Conservation (phyloP, 108 stramenopile genomes). For the Nitzschia sp. region DNA sequence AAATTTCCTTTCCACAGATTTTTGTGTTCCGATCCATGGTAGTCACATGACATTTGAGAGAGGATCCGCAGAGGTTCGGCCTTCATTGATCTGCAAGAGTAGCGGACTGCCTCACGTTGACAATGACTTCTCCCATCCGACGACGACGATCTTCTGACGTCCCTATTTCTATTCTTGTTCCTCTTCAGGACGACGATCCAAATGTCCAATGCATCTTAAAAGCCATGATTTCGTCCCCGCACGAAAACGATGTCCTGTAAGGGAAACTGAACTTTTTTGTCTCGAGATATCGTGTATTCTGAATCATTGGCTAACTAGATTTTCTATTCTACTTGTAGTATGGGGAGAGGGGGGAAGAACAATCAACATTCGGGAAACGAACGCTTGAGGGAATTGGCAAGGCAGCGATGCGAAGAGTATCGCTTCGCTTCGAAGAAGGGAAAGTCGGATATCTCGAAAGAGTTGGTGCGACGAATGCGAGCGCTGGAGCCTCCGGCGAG, state of each 20-base stretch:
- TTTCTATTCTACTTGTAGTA: no score
- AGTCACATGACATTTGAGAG: no score
- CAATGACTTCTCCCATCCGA: neutral
- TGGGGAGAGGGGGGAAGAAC: slow-evolving; percentile 73
- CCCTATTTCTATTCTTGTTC: slow-evolving; percentile 9
- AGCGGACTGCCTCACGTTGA: neutral
- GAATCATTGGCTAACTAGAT: no score
- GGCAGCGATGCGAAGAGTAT: slow-evolving; percentile 34
- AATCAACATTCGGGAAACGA: slow-evolving; percentile 73
- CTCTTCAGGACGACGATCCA: neutral
- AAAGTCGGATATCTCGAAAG: slow-evolving; percentile 55
- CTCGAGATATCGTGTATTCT: no score
- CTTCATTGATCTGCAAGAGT: no score
- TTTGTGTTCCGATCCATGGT: no score
- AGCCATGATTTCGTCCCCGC: slow-evolving; percentile 11
- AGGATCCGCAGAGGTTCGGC: no score
- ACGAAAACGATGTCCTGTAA: slow-evolving; percentile 65
- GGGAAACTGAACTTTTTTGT: no score
- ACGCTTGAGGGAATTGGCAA: slow-evolving; percentile 55
- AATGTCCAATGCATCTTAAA: neutral
- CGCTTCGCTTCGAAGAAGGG: slow-evolving; percentile 47
- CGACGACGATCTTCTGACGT: neutral
- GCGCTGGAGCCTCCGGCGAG: slow-evolving; percentile 54
- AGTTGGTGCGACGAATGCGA: slow-evolving; percentile 45
- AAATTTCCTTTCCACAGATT: slow-evolving; percentile 3